These are phyloP conservation scores for Trametes hirsuta DNA, from an alignment of 1,284 basidiomycete species.

Conservation along the genomic window DNA sequence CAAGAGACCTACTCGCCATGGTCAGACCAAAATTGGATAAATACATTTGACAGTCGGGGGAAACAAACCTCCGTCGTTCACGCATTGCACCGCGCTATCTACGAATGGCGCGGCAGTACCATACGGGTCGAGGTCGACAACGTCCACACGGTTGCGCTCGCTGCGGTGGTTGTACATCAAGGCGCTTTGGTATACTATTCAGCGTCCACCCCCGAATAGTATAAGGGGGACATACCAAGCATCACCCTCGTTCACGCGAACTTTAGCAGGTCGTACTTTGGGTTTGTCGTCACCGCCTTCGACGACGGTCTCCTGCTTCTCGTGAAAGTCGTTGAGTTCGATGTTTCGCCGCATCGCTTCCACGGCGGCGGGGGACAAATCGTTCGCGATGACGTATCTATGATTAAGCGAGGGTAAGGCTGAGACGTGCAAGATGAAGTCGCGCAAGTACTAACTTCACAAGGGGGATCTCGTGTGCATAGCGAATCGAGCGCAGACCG, in stretches of 20 bases:
- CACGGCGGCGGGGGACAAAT: constrained; percentile 84
- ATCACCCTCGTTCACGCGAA: constrained; percentile 88
- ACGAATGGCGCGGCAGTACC: constrained; percentile 97
- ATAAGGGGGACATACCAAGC: constrained; percentile 67
- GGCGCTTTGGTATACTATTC: constrained; percentile 50
- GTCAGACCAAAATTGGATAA: background rate
- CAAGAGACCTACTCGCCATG: constrained; percentile 66
- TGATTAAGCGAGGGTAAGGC: background rate
- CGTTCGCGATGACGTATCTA: constrained; percentile 93
- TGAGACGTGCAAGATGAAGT: background rate
- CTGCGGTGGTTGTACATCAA: constrained; percentile 91
- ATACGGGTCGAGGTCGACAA: constrained; percentile 97
- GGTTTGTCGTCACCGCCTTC: constrained; percentile 27
- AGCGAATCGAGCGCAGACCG: constrained; percentile 93
- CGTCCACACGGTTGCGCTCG: constrained; percentile 80
- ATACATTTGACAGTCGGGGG: too few relatives aligned
- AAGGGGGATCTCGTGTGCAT: constrained; percentile 96
- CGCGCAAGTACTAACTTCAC: constrained; percentile 59
- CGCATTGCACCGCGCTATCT: constrained; percentile 92
- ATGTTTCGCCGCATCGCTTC: constrained; percentile 90
- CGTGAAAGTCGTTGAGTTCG: constrained; percentile 82
- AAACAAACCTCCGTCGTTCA: constrained; percentile 80
- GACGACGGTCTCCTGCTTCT: constrained; percentile 21
- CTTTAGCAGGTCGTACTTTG: constrained; percentile 49
- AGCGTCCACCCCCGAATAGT: background rate